Evolutionary conservation across 1,284 basidiomycete species (phyloP), one percentile per base, ranked within the genome.

Genomic region (Pseudomicrostroma phylloplanum): DNA sequence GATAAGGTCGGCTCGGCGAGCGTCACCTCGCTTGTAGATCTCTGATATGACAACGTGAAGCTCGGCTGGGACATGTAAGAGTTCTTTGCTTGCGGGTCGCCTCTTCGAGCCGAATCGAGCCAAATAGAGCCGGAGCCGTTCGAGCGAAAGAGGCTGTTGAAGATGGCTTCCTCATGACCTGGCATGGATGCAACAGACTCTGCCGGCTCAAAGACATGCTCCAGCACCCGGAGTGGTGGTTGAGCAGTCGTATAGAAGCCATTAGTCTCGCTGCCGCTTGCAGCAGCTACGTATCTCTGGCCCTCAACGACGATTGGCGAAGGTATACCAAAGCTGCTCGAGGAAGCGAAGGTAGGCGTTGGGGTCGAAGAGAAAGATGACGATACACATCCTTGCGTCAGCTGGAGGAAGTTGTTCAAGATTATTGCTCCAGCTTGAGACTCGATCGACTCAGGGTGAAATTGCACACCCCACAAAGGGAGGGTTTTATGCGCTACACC

Each of bases 391-490:
- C 19, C 9, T 1, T 60, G 59, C 4, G 68, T 69, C 4, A 69
- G 60, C 19, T 57, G 54, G 26, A 78, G 61, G 40, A 78, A 79
- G 56, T 78, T 76, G 36, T 42, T 36, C 64, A 79, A 64, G 36
- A 79, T 67, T 8, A 23, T 56, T 21, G 62, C 58, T 1, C 77
- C 77, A 17, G 55, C 60, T 6, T 40, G 42, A 12, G 70, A 72
- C 26, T 75, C 72, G 55, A 79, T 73, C 25, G 73, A 76, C 58
- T 79, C 93, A 0, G 93, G 94, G 78, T 97, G 94, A 74, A 96
- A 97, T 77, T 97, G 93, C 1, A 97, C 92, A 2, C 90, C 91
- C 86, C 89, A 93, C 69, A 93, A 89, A 0, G 92, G 77, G 2
- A 67, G 51, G 1, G 64, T 59, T 40, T 59, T 67, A 58, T 79